A percentile compares a stretch with the other conserved stretches of the same genome.
These are phyloP conservation scores for Omphalotus guepiniiformis DNA, from an alignment of 768 basidiomycete genomes.

Conservation along the genomic window DNA sequence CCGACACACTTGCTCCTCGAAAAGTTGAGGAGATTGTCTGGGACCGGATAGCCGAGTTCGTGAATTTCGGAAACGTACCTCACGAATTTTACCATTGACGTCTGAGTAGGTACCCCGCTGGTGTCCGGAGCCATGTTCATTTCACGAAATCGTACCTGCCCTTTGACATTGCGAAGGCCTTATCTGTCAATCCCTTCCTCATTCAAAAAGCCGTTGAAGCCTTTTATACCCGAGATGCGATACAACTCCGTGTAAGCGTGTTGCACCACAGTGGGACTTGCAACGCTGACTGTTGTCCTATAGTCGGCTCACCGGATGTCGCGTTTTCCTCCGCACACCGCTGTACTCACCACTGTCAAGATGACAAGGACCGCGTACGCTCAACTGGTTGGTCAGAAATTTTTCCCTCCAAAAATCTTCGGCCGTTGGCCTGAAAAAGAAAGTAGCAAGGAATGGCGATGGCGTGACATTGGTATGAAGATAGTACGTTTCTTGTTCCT, in stretches of 20 bases:
- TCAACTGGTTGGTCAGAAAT: slow-evolving; percentile 86
- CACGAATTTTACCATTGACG: neutral
- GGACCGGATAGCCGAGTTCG: slow-evolving; percentile 64
- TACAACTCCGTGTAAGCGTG: slow-evolving; percentile 74
- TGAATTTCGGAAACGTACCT: no score
- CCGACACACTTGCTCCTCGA: slow-evolving; percentile 56
- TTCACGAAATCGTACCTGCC: slow-evolving; percentile 77
- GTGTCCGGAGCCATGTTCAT: slow-evolving; percentile 67
- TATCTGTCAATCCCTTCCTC: slow-evolving; percentile 59
- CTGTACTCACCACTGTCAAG: slow-evolving; percentile 55
- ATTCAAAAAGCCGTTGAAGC: slow-evolving; percentile 86
- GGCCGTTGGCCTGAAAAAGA: slow-evolving; percentile 66
- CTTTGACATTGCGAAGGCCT: slow-evolving; percentile 68
- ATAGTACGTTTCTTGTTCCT: slow-evolving; percentile 47
- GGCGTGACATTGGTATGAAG: slow-evolving; percentile 91
- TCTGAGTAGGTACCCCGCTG: slow-evolving; percentile 65
- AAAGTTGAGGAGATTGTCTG: slow-evolving; percentile 65
- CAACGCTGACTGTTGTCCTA: neutral
- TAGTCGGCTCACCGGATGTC: slow-evolving; percentile 88
- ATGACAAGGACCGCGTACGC: slow-evolving; percentile 94
- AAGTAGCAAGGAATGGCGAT: slow-evolving; percentile 64
- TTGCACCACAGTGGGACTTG: neutral
- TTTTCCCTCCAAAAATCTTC: slow-evolving; percentile 88
- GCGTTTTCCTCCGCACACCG: slow-evolving; percentile 76
- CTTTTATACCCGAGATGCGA: slow-evolving; percentile 93